These are phyloP conservation scores for Isoetes engelmannii DNA, from an alignment of 83 land plant species.

Conservation along the genomic window DNA sequence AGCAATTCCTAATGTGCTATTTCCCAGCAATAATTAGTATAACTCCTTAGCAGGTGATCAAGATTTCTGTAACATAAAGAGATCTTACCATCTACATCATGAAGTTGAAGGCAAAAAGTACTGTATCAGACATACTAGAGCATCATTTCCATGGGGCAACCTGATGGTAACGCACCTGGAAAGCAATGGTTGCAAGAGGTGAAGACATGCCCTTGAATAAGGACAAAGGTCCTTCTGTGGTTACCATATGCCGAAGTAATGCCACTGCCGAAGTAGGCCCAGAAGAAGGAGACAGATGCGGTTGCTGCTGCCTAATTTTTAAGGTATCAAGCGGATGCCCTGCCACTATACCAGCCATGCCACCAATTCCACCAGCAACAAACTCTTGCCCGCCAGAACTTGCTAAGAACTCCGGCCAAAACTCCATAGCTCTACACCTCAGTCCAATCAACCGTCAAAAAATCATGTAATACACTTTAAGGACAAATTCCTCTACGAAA, in stretches of 20 bases:
- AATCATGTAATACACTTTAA: no score
- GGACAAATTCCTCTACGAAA: no score
- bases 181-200: slow-evolving; percentile 70
- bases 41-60: no score
- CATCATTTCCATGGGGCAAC: no score
- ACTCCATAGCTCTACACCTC: slow-evolving; percentile 49
- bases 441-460: no score
- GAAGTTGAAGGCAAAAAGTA: no score
- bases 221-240: slow-evolving; percentile 57
- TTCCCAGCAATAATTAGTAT: no score
- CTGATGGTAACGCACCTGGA: slow-evolving; percentile 91
- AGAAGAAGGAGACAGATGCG: slow-evolving; percentile 12
- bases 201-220: slow-evolving; percentile 90
- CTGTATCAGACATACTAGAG: no score
- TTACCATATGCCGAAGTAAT: slow-evolving; percentile 43
- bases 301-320: slow-evolving; percentile 67
- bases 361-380: slow-evolving; percentile 89
- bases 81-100: no score
- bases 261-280: slow-evolving; percentile 40
- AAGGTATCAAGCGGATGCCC: slow-evolving; percentile 92
- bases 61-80: no score
- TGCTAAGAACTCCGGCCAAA: slow-evolving; percentile 95
- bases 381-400: slow-evolving; percentile 84
- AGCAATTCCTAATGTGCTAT: no score
- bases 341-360: slow-evolving; percentile 79